Evolutionary conservation across 805 yeast species (phyloP), one percentile per base, ranked within the genome.

Genomic region (Starmerella bombi): DNA sequence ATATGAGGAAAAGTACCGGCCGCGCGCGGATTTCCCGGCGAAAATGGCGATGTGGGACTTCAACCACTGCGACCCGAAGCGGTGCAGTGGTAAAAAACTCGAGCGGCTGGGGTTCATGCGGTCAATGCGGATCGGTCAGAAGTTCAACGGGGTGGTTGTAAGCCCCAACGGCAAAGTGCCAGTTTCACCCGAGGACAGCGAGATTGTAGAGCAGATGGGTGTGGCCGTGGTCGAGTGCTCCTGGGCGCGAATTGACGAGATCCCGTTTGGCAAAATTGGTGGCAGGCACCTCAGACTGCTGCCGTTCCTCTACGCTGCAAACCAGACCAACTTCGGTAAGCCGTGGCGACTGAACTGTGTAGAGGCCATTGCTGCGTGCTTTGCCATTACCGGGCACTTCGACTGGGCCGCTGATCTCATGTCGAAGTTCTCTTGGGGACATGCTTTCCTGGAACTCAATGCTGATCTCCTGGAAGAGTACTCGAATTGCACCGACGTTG

Each of bases 201-300:
- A 73, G 35, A 68, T 83, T 10, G 94, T 85, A 0, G 93, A 80
- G 52, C 67, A 67, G 22, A 57, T 66, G 31, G 98, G 98, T 28
- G 91, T 85, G n/a, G 94, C 98, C 0, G 98, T 91, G 7, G 97
- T 91, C 2, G 98, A 91, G 58, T 88, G 97, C 61, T 84, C 95
- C 2, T 91, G 98, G 98, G 98, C 98, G 0, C 66, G 97, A 41
- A 59, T 91, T n/a, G 94, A 85, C 41, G 98, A 91, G 59, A 75
- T 91, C n/a, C 98, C 98, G 4, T 91, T 91, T 60, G 65, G 70
- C 45, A 83, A 81, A 55, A 85, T 91, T 43, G 97, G 97, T 3
- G 97, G 97, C 4, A 75, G 73, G 45, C 69, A 83, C 53, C 94
- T 88, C 56, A 66, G 98, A 36, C 64, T 91, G 3, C 49, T 91